phyloP scores from a whole-genome alignment of 441 rosid species.

The Euphorbia corollata region DNA sequence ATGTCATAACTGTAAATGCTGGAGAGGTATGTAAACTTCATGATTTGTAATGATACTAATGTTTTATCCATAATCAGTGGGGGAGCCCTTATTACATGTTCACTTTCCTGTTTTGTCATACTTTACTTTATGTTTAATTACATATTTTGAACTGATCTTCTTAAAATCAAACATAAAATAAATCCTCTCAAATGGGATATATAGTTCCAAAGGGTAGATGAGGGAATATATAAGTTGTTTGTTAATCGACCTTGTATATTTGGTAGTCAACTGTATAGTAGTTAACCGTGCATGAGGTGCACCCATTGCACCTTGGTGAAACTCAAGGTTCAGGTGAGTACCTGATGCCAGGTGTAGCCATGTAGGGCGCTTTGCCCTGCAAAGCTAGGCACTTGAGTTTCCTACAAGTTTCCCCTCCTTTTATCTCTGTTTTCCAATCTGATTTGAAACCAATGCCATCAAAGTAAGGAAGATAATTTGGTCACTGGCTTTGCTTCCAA shows the following conservation, averaged over 20 bases:
- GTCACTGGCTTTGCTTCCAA: no score
- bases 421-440: no score
- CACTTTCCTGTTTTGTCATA: neutral
- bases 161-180: neutral
- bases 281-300: no score
- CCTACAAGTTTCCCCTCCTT: no score
- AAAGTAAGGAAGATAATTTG: no score
- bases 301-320: no score
- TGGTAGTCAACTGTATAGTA: neutral
- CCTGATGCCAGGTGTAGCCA: no score
- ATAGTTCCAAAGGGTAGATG: neutral
- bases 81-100: neutral
- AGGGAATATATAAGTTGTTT: neutral
- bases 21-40: slow-evolving; percentile 68
- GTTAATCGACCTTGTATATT: neutral
- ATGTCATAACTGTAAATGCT: slow-evolving; percentile 64
- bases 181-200: neutral
- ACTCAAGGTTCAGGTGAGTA: no score
- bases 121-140: neutral
- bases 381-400: no score
- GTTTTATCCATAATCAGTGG: neutral
- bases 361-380: no score
- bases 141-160: neutral
- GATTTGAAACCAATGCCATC: no score
- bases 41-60: slow-evolving; percentile 1